Conservation (phyloP, 108 stramenopile genomes). For the Stephanodiscus triporus region DNA sequence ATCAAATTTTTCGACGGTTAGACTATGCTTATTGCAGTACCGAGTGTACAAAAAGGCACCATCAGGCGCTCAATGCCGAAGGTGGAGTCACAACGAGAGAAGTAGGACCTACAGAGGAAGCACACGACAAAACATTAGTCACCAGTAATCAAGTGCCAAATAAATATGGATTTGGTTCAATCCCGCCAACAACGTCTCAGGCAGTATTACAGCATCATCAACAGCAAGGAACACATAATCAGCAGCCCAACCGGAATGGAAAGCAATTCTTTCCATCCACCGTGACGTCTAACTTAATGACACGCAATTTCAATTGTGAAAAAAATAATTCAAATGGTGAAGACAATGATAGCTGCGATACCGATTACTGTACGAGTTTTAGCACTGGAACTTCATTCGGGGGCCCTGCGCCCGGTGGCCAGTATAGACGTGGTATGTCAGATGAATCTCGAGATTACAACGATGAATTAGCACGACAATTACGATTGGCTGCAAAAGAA, state of each 20-base stretch:
- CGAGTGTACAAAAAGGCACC: conserved; percentile 29
- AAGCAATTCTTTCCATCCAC: conserved; percentile 10
- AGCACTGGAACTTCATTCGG: no score
- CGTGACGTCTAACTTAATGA: neutral
- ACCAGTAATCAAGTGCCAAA: neutral
- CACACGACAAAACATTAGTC: neutral
- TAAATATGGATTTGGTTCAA: neutral
- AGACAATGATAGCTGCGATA: neutral
- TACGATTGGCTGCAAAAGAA: conserved; percentile 13
- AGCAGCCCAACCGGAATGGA: neutral
- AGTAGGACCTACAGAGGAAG: neutral
- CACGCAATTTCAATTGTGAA: neutral
- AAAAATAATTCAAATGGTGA: neutral
- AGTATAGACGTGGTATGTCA: neutral
- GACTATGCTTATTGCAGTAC: conserved; percentile 32
- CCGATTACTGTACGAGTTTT: no score
- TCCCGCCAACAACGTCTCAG: neutral
- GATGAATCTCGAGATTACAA: conserved; percentile 25
- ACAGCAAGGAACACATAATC: neutral
- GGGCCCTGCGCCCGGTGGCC: no score
- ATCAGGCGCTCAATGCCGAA: conserved; percentile 25
- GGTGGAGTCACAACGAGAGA: conserved; percentile 15
- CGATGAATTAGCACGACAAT: conserved; percentile 26
- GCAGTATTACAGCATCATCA: neutral
- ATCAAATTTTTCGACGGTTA: conserved; percentile 24